phyloP scores from a whole-genome alignment of 2,329 filamentous ascomycete genomes.

The Spiromastix sp. region DNA sequence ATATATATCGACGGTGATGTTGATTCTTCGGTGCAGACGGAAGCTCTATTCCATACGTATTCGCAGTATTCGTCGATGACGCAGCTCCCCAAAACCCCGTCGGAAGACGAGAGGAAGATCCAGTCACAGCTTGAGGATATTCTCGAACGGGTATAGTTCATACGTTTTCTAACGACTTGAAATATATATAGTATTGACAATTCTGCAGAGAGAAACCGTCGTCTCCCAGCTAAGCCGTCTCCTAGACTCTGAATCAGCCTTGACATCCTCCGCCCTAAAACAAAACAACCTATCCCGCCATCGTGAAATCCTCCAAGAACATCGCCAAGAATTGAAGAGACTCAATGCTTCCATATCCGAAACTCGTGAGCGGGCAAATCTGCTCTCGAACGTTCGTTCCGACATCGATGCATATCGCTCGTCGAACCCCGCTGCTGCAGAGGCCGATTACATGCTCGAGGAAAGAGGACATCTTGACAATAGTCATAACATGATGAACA shows the following conservation, averaged over 20 bases:
- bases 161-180: conserved; percentile 25
- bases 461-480: conserved; percentile 79
- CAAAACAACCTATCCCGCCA: conserved; percentile 91
- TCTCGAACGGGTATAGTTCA: conserved; percentile 73
- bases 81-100: conserved; percentile 71
- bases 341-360: conserved; percentile 64
- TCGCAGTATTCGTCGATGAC: conserved; percentile 79
- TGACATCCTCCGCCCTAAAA: conserved; percentile 87
- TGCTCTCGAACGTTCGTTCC: conserved; percentile 79
- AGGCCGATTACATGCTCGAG: conserved; percentile 95
- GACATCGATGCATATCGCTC: conserved; percentile 86
- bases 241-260: conserved; percentile 80
- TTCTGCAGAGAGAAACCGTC: conserved; percentile 63
- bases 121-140: conserved; percentile 77
- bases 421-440: conserved; percentile 68
- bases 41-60: conserved; percentile 60
- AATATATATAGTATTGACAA: not conserved
- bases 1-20: conserved; percentile 2
- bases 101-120: conserved; percentile 69
- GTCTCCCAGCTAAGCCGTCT: conserved; percentile 76
- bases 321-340: conserved; percentile 70
- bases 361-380: conserved; percentile 76
- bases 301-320: conserved; percentile 78
- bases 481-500: conserved; percentile 81
- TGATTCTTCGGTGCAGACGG: conserved; percentile 56